Evolutionary conservation across 768 basidiomycete genomes (phyloP).

Genomic region (Russula sp.): DNA sequence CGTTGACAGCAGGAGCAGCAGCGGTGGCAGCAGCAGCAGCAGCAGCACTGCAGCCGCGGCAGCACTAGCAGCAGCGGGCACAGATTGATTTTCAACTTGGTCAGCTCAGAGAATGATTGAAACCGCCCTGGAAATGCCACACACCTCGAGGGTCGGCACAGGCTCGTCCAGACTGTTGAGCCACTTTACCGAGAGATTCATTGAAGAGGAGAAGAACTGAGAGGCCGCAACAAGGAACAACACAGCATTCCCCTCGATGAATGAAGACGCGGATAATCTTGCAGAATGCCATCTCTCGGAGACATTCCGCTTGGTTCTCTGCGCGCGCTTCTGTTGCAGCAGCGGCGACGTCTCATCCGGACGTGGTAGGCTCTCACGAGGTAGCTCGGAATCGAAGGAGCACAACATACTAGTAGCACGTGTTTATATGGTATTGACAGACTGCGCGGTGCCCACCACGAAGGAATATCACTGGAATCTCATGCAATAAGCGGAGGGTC

Average conservation of each 20-base stretch:
- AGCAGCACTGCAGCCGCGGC: too few species aligned
- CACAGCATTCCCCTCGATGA: slow-evolving; percentile 43
- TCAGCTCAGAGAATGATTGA: not conserved
- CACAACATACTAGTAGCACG: not conserved
- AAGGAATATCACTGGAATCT: not conserved
- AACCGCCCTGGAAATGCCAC: slow-evolving; percentile 11
- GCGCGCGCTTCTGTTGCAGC: not conserved
- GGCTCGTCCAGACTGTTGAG: slow-evolving; percentile 53
- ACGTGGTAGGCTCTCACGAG: not conserved
- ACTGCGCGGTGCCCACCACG: not conserved
- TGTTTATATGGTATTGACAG: slow-evolving; percentile 29
- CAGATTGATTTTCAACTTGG: not conserved
- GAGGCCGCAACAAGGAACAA: slow-evolving; percentile 53
- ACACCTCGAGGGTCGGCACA: slow-evolving; percentile 51
- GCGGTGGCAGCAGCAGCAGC: too few species aligned
- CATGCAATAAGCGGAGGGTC: not conserved
- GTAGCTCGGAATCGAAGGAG: not conserved
- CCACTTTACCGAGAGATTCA: slow-evolving; percentile 59
- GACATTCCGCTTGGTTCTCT: too few species aligned
- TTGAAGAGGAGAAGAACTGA: slow-evolving; percentile 55
- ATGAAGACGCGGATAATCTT: not conserved
- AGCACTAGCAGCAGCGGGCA: too few species aligned
- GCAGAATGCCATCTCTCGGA: not conserved
- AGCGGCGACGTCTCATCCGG: not conserved
- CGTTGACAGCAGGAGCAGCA: too few species aligned